phyloP scores from a whole-genome alignment of 2,329 filamentous ascomycete genomes.

The Helicocarpus griseus region DNA sequence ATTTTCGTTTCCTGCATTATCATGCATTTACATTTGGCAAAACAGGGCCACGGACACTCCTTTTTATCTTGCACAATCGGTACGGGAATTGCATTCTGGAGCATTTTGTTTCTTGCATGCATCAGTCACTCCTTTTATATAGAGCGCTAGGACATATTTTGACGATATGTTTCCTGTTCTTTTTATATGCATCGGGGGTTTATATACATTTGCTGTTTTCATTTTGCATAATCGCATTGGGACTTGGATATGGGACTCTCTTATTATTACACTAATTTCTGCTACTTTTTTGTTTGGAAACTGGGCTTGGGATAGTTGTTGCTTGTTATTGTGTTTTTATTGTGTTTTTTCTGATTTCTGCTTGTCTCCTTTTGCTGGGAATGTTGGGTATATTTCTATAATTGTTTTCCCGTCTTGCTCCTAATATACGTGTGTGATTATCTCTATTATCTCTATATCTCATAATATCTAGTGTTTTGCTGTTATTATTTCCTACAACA shows the following conservation, averaged over 20 bases:
- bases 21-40: constrained; percentile 8
- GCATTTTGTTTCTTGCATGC: constrained; percentile 8
- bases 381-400: constrained; percentile 1
- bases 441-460: constrained; percentile 1
- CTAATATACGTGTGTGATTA: neutral
- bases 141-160: constrained; percentile 1
- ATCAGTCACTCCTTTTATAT: constrained; percentile 13
- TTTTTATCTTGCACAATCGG: constrained; percentile 6
- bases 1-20: neutral
- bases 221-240: constrained; percentile 10
- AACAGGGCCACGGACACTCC: constrained; percentile 7
- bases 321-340: neutral
- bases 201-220: neutral
- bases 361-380: neutral
- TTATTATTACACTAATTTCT: neutral
- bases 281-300: constrained; percentile 4
- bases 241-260: constrained; percentile 11
- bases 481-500: neutral
- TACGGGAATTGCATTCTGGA: constrained; percentile 3
- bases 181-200: neutral
- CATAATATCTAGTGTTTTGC: neutral
- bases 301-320: constrained; percentile 6
- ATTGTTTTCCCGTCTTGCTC: neutral
- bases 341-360: constrained; percentile 4
- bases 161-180: neutral